A percentile compares a stretch with the other conserved stretches of the same genome.
phyloP scores from a whole-genome alignment of 371 early-diverging fungal species.

The Blakeslea trispora region DNA sequence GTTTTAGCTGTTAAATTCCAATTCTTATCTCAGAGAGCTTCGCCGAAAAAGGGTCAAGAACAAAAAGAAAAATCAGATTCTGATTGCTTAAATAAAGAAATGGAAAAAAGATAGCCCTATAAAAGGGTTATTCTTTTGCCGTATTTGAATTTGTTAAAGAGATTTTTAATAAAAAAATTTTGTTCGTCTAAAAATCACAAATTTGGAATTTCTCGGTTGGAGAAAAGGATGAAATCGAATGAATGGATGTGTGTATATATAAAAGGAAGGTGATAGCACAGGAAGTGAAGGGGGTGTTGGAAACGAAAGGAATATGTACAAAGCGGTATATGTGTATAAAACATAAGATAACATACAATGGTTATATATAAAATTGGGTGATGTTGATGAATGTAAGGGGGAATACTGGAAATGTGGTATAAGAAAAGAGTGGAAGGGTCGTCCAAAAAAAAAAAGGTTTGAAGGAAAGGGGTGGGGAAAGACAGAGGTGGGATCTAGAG shows the following conservation, averaged over 20 bases:
- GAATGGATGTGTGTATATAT: slow-evolving; percentile 4
- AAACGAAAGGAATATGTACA: slow-evolving; percentile 8
- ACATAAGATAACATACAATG: slow-evolving; percentile 5
- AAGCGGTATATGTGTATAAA: slow-evolving; percentile 1
- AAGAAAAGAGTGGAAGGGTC: slow-evolving; percentile 8
- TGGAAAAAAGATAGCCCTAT: background rate
- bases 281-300: background rate
- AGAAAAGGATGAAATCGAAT: background rate
- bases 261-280: slow-evolving; percentile 1
- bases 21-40: no score
- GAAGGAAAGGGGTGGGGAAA: background rate
- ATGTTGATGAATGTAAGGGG: background rate
- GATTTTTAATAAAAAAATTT: background rate
- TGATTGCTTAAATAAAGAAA: no score
- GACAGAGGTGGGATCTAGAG: slow-evolving; percentile 14
- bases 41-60: no score
- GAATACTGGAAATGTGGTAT: slow-evolving; percentile 9
- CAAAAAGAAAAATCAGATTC: background rate
- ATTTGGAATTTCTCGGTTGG: background rate
- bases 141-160: background rate
- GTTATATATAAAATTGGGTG: slow-evolving; percentile 4
- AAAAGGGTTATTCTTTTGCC: background rate
- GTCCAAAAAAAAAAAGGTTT: no score
- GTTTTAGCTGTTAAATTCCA: no score
- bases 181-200: slow-evolving; percentile 14